These are phyloP conservation scores for Nephelium lappaceum DNA, from an alignment of 345 rosid species.

Conservation along the genomic window DNA sequence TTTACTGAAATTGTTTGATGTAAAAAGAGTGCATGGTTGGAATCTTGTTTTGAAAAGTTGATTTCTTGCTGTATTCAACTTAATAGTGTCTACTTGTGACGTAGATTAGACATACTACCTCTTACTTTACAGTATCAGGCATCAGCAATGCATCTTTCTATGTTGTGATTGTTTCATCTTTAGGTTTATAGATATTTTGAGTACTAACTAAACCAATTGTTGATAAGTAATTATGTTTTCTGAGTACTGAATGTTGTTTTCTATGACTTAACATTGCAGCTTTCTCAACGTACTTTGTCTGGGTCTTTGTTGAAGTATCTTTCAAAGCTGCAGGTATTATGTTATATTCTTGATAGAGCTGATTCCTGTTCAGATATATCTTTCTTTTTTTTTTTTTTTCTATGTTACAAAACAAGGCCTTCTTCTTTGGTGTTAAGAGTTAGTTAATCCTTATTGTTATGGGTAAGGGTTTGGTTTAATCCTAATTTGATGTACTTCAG, in stretches of 20 bases:
- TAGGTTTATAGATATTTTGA: not conserved
- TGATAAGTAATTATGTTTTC: not conserved
- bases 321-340: constrained; percentile 87
- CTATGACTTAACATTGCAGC: constrained; percentile 56
- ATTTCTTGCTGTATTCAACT: constrained; percentile 1
- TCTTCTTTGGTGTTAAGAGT: constrained; percentile 15
- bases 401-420: not conserved
- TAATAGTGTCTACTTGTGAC: not conserved
- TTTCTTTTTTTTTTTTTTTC: too few relatives aligned
- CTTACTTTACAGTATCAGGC: not conserved
- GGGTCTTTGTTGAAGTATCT: constrained; percentile 90
- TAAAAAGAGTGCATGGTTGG: not conserved
- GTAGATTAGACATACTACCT: not conserved
- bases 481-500: not conserved
- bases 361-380: constrained; percentile 1
- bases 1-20: not conserved
- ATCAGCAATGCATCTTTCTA: not conserved
- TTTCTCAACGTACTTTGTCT: constrained; percentile 92
- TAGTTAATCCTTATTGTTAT: not conserved
- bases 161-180: not conserved
- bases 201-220: not conserved
- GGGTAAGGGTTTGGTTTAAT: not conserved
- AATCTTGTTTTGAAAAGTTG: constrained; percentile 1
- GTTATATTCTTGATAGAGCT: constrained; percentile 7
- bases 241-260: constrained; percentile 25